These are phyloP conservation scores for Neurospora tetrasperma DNA, from an alignment of 495 filamentous ascomycete species.

Conservation along the genomic window DNA sequence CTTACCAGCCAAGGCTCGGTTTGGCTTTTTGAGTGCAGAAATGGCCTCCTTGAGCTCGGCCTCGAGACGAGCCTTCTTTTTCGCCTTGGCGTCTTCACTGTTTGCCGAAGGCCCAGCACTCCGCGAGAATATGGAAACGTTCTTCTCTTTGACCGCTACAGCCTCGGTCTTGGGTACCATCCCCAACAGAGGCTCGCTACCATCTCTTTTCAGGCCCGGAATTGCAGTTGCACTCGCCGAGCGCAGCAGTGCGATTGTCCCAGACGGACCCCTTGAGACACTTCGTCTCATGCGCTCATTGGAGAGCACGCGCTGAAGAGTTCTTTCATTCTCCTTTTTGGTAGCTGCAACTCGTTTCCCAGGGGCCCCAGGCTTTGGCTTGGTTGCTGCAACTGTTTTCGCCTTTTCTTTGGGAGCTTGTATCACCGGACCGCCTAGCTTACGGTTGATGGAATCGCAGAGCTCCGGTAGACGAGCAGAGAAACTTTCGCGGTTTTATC, in stretches of 20 bases:
- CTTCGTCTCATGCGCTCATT: constrained; percentile 49
- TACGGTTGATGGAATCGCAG: constrained; percentile 69
- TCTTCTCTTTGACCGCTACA: constrained; percentile 27
- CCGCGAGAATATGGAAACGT: constrained; percentile 14
- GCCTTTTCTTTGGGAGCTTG: constrained; percentile 46
- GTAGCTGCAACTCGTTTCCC: constrained; percentile 39
- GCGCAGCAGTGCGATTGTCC: constrained; percentile 50
- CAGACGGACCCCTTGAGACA: constrained; percentile 40
- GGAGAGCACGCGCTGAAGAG: constrained; percentile 61
- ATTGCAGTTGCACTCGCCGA: constrained; percentile 55
- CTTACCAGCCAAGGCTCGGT: constrained; percentile 65
- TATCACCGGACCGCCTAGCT: constrained; percentile 67
- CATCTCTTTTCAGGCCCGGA: constrained; percentile 52
- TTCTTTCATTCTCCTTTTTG: constrained; percentile 46
- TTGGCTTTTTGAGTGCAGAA: constrained; percentile 71
- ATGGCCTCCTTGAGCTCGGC: constrained; percentile 80
- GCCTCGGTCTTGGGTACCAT: constrained; percentile 38
- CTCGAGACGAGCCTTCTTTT: constrained; percentile 65
- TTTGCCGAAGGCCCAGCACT: constrained; percentile 12
- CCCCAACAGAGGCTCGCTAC: constrained; percentile 47
- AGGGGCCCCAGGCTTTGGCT: constrained; percentile 45
- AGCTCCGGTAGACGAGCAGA: constrained; percentile 71
- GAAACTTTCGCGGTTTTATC: constrained; percentile 42
- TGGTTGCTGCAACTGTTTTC: constrained; percentile 26
- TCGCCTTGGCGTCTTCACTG: constrained; percentile 49